Evolutionary conservation across 2,329 filamentous ascomycete species (phyloP), one percentile per base, ranked within the genome.

Genomic region (Mollisia scopiformis): DNA sequence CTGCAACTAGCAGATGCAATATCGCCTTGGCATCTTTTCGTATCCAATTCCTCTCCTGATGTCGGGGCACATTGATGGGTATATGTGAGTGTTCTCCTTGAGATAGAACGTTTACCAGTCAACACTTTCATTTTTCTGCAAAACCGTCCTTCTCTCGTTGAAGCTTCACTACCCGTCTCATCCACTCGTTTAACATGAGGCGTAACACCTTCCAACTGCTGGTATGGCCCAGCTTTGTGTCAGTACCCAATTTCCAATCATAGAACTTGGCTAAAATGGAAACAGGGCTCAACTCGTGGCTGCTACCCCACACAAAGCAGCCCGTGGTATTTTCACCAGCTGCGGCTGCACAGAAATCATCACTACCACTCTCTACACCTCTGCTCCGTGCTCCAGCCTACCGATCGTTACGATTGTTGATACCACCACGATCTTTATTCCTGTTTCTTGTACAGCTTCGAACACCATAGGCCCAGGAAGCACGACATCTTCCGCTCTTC

Each of bases 311-410:
- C 10, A 16, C 23, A 3, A 27, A 13, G 43, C 43, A 25, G 8
- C 28, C 13, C 43, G 43, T 16, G 25, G 43, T 47, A 28, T 47
- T 47, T 21, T 23, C 21, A 28, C 43, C 10, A 41, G 47, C 27
- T 58, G 35, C 28, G 56, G 35, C 21, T 52, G 47, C 14, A 53
- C 56, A 23, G 49, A 58, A 11, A 58, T 21, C 14, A 16, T 33
- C 31, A 58, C 47, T 4, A 58, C 47, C 13, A 58, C 56, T 25
- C 31, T 58, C 10, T 52, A 58, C 25, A 14, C 39, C 11, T n/a
- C 47, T 3, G 16, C 25, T 27, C 28, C 27, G 27, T 58, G 47
- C 33, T 47, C 43, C 25, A 47, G 43, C 23, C 43, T 11, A 21
- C 39, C 39, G 8, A 16, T 23, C 11, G 28, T 16, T 14, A 28